Percentiles rank a stretch among this genome's conserved stretches.
Conservation (phyloP, 2,329 filamentous ascomycete genomes). For the Colletotrichum nymphaeae region DNA sequence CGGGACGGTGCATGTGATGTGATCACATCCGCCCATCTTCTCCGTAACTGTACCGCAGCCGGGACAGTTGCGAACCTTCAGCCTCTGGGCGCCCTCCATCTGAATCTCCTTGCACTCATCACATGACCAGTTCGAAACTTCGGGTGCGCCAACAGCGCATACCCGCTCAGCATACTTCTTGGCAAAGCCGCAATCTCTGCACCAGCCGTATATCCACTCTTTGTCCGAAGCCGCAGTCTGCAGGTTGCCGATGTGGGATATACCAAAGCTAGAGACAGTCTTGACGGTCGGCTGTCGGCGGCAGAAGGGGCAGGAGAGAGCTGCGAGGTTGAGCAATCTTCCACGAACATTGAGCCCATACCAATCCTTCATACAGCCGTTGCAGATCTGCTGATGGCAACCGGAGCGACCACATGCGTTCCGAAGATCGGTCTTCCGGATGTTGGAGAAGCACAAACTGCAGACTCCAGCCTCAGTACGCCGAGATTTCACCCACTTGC, state of each 20-base stretch:
- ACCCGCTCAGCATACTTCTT: constrained; percentile 54
- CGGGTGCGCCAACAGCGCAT: constrained; percentile 55
- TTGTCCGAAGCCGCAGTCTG: constrained; percentile 53
- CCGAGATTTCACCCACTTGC: constrained; percentile 50
- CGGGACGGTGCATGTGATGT: constrained; percentile 48
- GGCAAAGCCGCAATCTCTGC: constrained; percentile 54
- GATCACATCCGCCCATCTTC: constrained; percentile 51
- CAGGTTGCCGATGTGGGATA: constrained; percentile 52
- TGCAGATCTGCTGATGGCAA: constrained; percentile 57
- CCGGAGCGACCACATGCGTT: constrained; percentile 57
- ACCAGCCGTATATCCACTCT: constrained; percentile 62
- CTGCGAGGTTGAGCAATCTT: constrained; percentile 57
- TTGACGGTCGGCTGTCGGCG: constrained; percentile 53
- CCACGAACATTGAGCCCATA: constrained; percentile 58
- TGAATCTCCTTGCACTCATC: constrained; percentile 47
- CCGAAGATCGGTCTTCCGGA: constrained; percentile 49
- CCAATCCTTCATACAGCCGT: constrained; percentile 53
- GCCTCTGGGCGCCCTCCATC: constrained; percentile 4
- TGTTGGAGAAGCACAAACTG: constrained; percentile 57
- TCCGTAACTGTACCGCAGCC: constrained; percentile 49
- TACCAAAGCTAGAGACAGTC: constrained; percentile 50
- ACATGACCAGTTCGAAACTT: constrained; percentile 53
- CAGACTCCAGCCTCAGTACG: constrained; percentile 53
- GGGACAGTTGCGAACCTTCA: constrained; percentile 44
- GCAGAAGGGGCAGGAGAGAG: constrained; percentile 63